Conservation (phyloP, 257 asterid species). For the Henckelia pumila region DNA sequence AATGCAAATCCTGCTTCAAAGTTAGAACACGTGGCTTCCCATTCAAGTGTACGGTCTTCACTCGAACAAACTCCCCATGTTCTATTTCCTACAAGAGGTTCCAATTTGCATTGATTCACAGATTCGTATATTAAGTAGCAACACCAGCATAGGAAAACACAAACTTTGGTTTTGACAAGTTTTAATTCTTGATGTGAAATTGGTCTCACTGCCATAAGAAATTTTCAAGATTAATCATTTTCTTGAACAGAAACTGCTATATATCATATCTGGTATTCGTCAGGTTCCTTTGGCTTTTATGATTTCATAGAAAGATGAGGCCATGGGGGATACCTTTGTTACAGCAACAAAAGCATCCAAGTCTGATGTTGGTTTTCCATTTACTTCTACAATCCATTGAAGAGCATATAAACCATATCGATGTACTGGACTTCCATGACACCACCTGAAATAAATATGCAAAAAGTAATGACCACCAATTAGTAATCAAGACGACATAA, state of each 20-base stretch:
- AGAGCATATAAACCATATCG: slow-evolving; percentile 92
- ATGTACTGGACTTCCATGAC: slow-evolving; percentile 97
- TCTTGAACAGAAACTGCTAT: not conserved
- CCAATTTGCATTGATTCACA: slow-evolving; percentile 1
- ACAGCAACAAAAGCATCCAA: slow-evolving; percentile 83
- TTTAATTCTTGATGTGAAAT: not conserved
- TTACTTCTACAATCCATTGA: slow-evolving; percentile 95
- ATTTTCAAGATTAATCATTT: not conserved
- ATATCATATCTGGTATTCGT: not conserved
- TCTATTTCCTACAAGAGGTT: slow-evolving; percentile 54
- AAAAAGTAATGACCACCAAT: slow-evolving; percentile 3
- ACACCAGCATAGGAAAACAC: slow-evolving; percentile 8
- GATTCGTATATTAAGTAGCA: not conserved
- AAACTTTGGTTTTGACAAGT: not conserved
- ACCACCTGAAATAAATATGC: slow-evolving; percentile 62
- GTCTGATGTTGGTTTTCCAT: slow-evolving; percentile 86
- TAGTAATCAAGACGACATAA: not conserved
- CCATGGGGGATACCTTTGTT: slow-evolving; percentile 87
- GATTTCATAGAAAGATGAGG: not conserved
- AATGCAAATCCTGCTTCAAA: slow-evolving; percentile 93
- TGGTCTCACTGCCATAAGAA: not conserved
- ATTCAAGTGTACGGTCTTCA: slow-evolving; percentile 76
- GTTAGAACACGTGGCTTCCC: slow-evolving; percentile 93
- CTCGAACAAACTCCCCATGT: slow-evolving; percentile 91
- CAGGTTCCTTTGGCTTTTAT: not conserved